Percentiles rank a stretch among this genome's conserved stretches.
phyloP scores from a whole-genome alignment of 1,284 basidiomycete species.

The Sporisorium scitamineum region DNA sequence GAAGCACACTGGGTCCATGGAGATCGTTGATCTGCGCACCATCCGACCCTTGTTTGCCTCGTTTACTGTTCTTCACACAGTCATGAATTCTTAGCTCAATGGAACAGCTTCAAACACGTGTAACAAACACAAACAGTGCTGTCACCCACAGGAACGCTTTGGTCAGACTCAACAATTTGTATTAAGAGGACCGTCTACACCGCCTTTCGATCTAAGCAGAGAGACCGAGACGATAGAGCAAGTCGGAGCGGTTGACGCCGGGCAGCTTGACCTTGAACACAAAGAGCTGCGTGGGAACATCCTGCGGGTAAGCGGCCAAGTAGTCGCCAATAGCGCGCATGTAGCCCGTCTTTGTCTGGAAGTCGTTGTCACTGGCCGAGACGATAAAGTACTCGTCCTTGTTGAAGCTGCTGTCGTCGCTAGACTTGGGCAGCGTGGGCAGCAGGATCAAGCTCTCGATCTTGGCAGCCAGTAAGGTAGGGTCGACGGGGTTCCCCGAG shows the following conservation, averaged over 20 bases:
- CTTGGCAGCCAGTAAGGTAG: conserved; percentile 76
- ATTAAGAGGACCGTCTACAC: neutral
- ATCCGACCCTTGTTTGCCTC: neutral
- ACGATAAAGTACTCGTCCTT: conserved; percentile 78
- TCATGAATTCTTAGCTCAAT: neutral
- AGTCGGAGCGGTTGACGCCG: conserved; percentile 57
- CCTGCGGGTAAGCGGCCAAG: conserved; percentile 51
- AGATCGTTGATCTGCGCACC: conserved; percentile 2
- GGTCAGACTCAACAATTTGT: neutral
- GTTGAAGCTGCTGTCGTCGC: conserved; percentile 67
- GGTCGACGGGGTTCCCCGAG: conserved; percentile 58
- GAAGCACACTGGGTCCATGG: neutral
- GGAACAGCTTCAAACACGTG: neutral
- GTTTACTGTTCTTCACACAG: neutral
- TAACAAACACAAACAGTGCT: neutral
- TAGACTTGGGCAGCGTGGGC: conserved; percentile 72
- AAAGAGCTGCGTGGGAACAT: conserved; percentile 76
- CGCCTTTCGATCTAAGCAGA: neutral
- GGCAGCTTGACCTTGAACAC: conserved; percentile 78
- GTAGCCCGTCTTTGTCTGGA: conserved; percentile 75
- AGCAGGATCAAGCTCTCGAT: conserved; percentile 78
- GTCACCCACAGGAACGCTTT: neutral
- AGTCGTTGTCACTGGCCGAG: conserved; percentile 77
- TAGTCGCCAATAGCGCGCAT: conserved; percentile 48
- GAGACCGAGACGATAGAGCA: conserved; percentile 34